Base-by-base conservation (phyloP, 257 asterid genomes). In the Ajuga chamaepitys region DNA sequence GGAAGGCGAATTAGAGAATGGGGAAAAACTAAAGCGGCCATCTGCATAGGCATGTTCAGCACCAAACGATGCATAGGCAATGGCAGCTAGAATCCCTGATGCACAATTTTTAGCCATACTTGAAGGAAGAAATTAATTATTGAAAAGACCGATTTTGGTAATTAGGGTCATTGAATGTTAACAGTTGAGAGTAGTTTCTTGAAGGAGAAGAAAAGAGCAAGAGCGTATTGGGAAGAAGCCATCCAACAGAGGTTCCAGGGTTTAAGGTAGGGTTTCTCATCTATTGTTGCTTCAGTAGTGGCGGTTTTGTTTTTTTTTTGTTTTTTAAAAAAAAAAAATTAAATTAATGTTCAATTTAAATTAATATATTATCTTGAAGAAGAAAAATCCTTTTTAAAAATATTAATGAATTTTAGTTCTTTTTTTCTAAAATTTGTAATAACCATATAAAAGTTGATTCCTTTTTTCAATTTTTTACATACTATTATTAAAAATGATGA, bases 11-110 rank as follows among this genome's bases (percentile, higher is more conserved):
- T 77, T 50, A 26, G 87, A 62, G 50, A 83, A 87, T 0, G 91
- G 85, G 51, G 76, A 16, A 52, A 87, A 89, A 5, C 62, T 82
- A 68, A 83, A 77, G 3, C 83, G 65, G 0, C 83, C 95, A 64
- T 88, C 94, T 5, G 93, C 94, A 72, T 75, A 74, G 20, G 82
- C 82, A 60, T 64, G 75, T 42, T 82, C 81, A 5, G 61, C 70
- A 38, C 83, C 82, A n/a, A 84, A 66, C 38, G 82, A 24, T 3
- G 89, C 88, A 58, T 89, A 80, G 9, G 86, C 85, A 20, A 85
- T 20, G 72, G 91, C 85, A 40, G 95, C 88, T 54, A 85, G 47
- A 66, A 87, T 42, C 79, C 93, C 95, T 9, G 87, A 76, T 44
- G 82, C 87, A 64, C 71, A 80, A 32, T 57, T 71, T 67, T 77